Base-by-base conservation (phyloP, 768 basidiomycete genomes). In the Kwoniella sp. region DNA sequence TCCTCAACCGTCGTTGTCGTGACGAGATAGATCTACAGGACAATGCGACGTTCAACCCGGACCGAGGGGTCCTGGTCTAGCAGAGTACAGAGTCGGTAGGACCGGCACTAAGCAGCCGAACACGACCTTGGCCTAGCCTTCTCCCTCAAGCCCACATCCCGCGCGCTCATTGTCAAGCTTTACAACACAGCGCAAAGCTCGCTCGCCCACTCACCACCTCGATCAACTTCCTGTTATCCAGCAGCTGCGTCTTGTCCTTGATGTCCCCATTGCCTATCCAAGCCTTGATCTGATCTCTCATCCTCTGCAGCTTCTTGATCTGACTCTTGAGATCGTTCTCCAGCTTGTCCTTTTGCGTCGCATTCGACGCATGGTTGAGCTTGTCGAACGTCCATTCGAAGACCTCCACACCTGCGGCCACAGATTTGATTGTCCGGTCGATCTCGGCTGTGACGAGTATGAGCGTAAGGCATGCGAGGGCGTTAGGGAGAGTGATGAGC, bases 231-330 rank as follows among this genome's bases (percentile, higher is more conserved):
- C 95, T 84, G 79, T 93, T 91, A 37, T 98, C 95, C 69, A 93
- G 76, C 64, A 99, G 79, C 54, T 82, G 79, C 12, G 84, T 82
- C 83, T 98, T 99, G 82, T 99, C 95, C 80, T 98, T 98, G 76
- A 99, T 95, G 77, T 99, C 95, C 75, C 89, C 90, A 76, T 85
- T 90, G 38, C 89, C 86, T 38, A 93, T 84, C 95, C 95, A 99
- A 2, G 89, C 89, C 78, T 89, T 89, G 75, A 89, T 87, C 78
- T 88, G 87, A 77, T 89, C 87, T 57, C 87, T 78, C 58, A 88
- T 74, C 56, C 87, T 81, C 75, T 89, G 87, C 0, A 89, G 80
- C 74, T 88, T 88, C 84, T 99, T 99, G 70, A 99, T 98, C 79
- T 99, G 95, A 43, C 91, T 93, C 78, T 98, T 91, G 72, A 98